phyloP scores from a whole-genome alignment of 768 basidiomycete genomes.

The Leccinum incarnatum region DNA sequence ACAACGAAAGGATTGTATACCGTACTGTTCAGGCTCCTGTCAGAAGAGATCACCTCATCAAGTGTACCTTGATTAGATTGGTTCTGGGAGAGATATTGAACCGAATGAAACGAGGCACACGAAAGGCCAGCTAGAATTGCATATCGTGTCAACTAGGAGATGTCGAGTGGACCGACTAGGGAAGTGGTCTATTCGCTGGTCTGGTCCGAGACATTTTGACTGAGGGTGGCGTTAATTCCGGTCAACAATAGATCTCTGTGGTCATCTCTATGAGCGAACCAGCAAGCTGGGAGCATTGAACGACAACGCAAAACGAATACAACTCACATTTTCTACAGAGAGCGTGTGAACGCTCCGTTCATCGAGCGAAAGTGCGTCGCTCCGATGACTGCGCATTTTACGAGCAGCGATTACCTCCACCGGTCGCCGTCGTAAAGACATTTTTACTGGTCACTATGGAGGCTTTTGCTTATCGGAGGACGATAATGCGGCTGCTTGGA shows the following conservation, averaged over 20 bases:
- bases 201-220: background rate
- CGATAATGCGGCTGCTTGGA: background rate
- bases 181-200: background rate
- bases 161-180: constrained; percentile 53
- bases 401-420: background rate
- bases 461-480: background rate
- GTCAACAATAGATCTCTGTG: constrained; percentile 34
- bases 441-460: background rate
- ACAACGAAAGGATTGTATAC: constrained; percentile 6
- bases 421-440: background rate
- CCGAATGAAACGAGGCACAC: constrained; percentile 70
- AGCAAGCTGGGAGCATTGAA: background rate
- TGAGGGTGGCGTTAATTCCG: background rate
- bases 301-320: too few relatives aligned
- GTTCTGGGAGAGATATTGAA: constrained; percentile 40
- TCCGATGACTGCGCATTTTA: background rate
- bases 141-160: constrained; percentile 54
- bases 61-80: background rate
- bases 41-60: background rate
- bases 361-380: too few relatives aligned
- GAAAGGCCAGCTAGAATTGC: constrained; percentile 72
- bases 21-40: constrained; percentile 51
- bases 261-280: constrained; percentile 15
- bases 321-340: background rate
- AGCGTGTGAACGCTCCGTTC: background rate